phyloP scores from a whole-genome alignment of 2,329 filamentous ascomycete genomes.

The Emergomyces orientalis region DNA sequence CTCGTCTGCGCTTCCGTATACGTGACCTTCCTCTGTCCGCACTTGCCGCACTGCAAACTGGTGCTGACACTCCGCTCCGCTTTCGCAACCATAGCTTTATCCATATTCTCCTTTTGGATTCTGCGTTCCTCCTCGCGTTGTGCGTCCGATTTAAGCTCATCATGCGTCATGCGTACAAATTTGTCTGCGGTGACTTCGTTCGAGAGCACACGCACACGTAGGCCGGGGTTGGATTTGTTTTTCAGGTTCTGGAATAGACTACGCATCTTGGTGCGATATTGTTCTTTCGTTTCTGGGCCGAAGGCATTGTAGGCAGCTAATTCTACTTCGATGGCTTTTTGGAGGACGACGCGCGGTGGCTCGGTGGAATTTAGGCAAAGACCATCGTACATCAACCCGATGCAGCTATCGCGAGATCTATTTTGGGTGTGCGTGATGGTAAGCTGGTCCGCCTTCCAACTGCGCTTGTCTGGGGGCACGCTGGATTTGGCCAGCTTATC shows the following conservation, averaged over 20 bases:
- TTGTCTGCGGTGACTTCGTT: slow-evolving; percentile 61
- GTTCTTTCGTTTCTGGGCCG: slow-evolving; percentile 58
- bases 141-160: slow-evolving; percentile 83
- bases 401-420: slow-evolving; percentile 67
- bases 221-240: slow-evolving; percentile 72
- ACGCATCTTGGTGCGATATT: slow-evolving; percentile 82
- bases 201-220: slow-evolving; percentile 65
- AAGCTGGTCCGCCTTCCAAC: slow-evolving; percentile 70
- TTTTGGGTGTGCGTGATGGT: slow-evolving; percentile 67
- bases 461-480: slow-evolving; percentile 64
- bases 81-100: slow-evolving; percentile 89
- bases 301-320: slow-evolving; percentile 60
- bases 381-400: slow-evolving; percentile 90
- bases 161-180: slow-evolving; percentile 79
- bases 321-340: slow-evolving; percentile 62
- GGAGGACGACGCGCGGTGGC: slow-evolving; percentile 56
- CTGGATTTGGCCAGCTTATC: slow-evolving; percentile 46
- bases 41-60: slow-evolving; percentile 81
- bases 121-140: slow-evolving; percentile 65
- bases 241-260: slow-evolving; percentile 93
- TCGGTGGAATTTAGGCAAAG: slow-evolving; percentile 59
- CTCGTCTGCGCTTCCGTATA: slow-evolving; percentile 95
- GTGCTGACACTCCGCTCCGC: slow-evolving; percentile 83
- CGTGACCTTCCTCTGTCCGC: slow-evolving; percentile 85
- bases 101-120: slow-evolving; percentile 88